Percentiles rank a stretch among this genome's conserved stretches.
phyloP scores from a whole-genome alignment of 352 stramenopile species.

The Phytopythium ostracodes region DNA sequence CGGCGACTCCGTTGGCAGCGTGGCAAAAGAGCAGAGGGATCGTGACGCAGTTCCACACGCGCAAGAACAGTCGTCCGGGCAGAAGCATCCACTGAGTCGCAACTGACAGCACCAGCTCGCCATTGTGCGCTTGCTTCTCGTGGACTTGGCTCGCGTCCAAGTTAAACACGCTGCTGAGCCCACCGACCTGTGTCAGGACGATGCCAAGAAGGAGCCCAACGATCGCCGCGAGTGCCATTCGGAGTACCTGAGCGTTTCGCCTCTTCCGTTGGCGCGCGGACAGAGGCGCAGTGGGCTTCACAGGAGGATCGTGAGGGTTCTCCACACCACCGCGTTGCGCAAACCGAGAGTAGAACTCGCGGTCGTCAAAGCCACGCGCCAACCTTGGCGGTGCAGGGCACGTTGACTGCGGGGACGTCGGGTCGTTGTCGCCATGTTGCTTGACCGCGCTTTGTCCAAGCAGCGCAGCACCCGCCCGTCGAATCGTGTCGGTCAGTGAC shows the following conservation, averaged over 20 bases:
- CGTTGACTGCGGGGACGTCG: constrained; percentile 44
- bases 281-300: constrained; percentile 1
- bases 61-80: constrained; percentile 39
- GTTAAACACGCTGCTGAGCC: constrained; percentile 23
- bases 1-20: constrained; percentile 31
- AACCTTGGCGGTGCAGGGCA: constrained; percentile 31
- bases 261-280: constrained; percentile 15
- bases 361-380: constrained; percentile 37
- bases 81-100: constrained; percentile 35
- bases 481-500: constrained; percentile 34
- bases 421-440: constrained; percentile 4
- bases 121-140: constrained; percentile 20
- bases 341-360: constrained; percentile 35
- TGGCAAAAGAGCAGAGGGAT: constrained; percentile 48
- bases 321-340: constrained; percentile 20
- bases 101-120: constrained; percentile 20
- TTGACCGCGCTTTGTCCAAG: constrained; percentile 11
- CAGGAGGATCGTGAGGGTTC: constrained; percentile 14
- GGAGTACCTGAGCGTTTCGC: constrained; percentile 3
- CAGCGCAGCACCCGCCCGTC: constrained; percentile 21
- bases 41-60: constrained; percentile 37
- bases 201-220: constrained; percentile 33
- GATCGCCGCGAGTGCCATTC: constrained; percentile 22
- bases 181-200: constrained; percentile 22
- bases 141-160: constrained; percentile 16